Evolutionary conservation across 768 basidiomycete species (phyloP).

Genomic region (Collybiopsis luxurians): DNA sequence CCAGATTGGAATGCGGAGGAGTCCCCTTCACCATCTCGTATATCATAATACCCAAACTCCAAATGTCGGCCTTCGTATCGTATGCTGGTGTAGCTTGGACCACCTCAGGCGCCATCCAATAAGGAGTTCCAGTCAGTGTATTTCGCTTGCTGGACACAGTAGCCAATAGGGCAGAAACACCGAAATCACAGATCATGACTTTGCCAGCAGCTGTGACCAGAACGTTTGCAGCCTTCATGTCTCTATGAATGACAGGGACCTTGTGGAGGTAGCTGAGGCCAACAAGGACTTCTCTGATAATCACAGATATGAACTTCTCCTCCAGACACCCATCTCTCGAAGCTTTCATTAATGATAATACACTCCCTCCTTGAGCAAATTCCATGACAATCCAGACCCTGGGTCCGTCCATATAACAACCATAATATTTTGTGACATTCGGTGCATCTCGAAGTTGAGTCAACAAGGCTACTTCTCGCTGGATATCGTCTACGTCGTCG

Average conservation of each 20-base stretch:
- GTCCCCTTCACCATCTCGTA: slow-evolving; percentile 97
- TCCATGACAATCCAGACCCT: slow-evolving; percentile 99
- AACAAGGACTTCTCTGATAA: slow-evolving; percentile 84
- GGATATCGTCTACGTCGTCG: slow-evolving; percentile 96
- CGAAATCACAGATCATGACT: slow-evolving; percentile 97
- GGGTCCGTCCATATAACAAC: slow-evolving; percentile 93
- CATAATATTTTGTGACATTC: slow-evolving; percentile 93
- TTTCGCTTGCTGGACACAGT: slow-evolving; percentile 88
- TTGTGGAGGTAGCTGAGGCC: slow-evolving; percentile 90
- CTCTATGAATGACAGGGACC: slow-evolving; percentile 92
- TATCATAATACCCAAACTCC: slow-evolving; percentile 95
- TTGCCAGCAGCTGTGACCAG: slow-evolving; percentile 86
- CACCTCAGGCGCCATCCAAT: slow-evolving; percentile 99
- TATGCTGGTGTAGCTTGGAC: slow-evolving; percentile 87
- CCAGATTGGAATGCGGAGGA: slow-evolving; percentile 89
- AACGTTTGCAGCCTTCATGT: slow-evolving; percentile 97
- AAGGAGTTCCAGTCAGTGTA: slow-evolving; percentile 95
- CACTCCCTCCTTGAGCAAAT: slow-evolving; percentile 92
- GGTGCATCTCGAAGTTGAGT: slow-evolving; percentile 87
- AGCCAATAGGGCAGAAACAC: slow-evolving; percentile 89
- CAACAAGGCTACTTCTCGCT: slow-evolving; percentile 91
- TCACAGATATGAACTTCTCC: slow-evolving; percentile 86
- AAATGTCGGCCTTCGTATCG: slow-evolving; percentile 97
- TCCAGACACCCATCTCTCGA: slow-evolving; percentile 73
- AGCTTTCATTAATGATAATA: slow-evolving; percentile 90